These are phyloP conservation scores for Lactarius trivialis DNA, from an alignment of 768 basidiomycete species.

Conservation along the genomic window DNA sequence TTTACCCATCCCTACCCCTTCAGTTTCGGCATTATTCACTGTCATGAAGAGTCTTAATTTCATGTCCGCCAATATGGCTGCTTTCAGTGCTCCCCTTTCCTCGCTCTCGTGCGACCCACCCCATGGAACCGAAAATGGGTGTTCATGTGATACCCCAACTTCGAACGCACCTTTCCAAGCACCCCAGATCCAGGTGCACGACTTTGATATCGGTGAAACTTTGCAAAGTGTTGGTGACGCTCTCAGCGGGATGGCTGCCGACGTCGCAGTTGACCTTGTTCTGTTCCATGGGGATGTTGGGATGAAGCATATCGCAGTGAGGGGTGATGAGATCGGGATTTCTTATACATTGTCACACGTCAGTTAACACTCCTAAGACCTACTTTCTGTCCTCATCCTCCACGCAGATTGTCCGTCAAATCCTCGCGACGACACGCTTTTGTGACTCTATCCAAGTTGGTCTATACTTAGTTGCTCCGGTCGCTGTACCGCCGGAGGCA, in stretches of 20 bases:
- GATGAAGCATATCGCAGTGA: constrained; percentile 80
- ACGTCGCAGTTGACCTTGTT: constrained; percentile 83
- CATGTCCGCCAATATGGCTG: constrained; percentile 76
- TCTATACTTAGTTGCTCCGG: constrained; percentile 45
- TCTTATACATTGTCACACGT: constrained; percentile 81
- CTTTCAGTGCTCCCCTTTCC: constrained; percentile 33
- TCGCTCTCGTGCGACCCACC: constrained; percentile 9
- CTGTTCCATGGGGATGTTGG: constrained; percentile 86
- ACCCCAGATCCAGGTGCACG: constrained; percentile 27
- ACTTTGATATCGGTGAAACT: constrained; percentile 90
- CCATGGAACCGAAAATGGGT: constrained; percentile 6
- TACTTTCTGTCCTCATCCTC: constrained; percentile 22
- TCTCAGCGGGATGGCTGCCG: constrained; percentile 75
- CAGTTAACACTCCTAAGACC: constrained; percentile 32
- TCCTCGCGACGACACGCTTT: constrained; percentile 55
- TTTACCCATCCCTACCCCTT: constrained; percentile 79
- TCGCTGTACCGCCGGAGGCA: constrained; percentile 4
- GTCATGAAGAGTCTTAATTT: constrained; percentile 93
- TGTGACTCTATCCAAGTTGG: constrained; percentile 88
- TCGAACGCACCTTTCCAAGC: constrained; percentile 9
- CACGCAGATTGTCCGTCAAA: constrained; percentile 73
- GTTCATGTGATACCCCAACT: not conserved
- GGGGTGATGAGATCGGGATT: constrained; percentile 78
- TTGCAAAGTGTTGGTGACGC: constrained; percentile 86
- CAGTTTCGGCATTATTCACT: constrained; percentile 82